A percentile compares a stretch with the other conserved stretches of the same genome.
phyloP scores from a whole-genome alignment of 2,329 filamentous ascomycete species.

The Camptophora hylomeconis region DNA sequence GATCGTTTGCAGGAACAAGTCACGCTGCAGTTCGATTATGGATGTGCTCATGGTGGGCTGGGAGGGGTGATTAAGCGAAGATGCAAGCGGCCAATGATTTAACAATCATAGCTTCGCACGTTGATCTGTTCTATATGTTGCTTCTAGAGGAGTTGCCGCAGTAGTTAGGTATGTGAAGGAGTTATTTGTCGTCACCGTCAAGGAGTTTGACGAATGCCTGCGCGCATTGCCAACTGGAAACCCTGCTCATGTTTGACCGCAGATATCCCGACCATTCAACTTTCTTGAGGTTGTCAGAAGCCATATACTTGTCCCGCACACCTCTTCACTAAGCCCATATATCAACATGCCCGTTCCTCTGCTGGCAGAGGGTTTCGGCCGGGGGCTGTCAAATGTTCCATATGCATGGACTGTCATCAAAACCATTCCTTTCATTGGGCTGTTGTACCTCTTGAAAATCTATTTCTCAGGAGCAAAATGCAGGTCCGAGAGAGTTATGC shows the following conservation, averaged over 20 bases:
- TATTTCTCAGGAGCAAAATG: conserved; percentile 69
- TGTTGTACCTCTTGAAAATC: conserved; percentile 51
- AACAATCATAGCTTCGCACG: conserved; percentile 1
- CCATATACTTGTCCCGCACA: too few species aligned
- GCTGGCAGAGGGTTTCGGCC: conserved; percentile 37
- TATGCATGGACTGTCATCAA: conserved; percentile 41
- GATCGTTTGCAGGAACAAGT: conserved; percentile 17
- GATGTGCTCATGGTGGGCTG: conserved; percentile 63
- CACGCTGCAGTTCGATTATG: conserved; percentile 68
- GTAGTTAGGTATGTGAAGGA: too few species aligned
- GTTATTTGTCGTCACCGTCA: too few species aligned
- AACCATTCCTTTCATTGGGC: conserved; percentile 35
- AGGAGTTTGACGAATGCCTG: too few species aligned
- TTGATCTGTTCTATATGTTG: too few species aligned
- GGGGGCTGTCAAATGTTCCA: conserved; percentile 43
- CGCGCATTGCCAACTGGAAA: too few species aligned
- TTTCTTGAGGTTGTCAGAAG: too few species aligned
- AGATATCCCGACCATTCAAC: too few species aligned
- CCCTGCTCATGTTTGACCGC: too few species aligned
- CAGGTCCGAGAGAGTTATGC: conserved; percentile 66
- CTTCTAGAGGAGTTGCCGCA: too few species aligned
- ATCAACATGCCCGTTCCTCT: conserved; percentile 49
- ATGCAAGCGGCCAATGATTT: too few species aligned
- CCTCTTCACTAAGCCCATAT: not conserved
- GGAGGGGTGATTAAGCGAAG: too few species aligned